Conservation (phyloP, 2,329 filamentous ascomycete genomes). For the Fusarium dimerum region DNA sequence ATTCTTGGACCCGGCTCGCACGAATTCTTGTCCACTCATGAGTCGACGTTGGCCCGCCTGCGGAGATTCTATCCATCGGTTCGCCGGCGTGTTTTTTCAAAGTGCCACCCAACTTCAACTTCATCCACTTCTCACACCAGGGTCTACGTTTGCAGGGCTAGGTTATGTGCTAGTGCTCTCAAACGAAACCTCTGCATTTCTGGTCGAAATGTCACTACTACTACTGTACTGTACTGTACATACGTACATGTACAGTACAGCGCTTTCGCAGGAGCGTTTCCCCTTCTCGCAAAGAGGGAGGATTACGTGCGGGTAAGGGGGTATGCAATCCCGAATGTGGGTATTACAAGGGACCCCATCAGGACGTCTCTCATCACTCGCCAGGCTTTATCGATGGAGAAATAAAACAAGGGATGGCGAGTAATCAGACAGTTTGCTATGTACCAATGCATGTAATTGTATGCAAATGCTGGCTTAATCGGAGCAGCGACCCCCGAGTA, state of each 20-base stretch:
- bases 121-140: slow-evolving; percentile 8
- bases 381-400: no score
- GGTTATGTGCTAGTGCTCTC: background rate
- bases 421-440: background rate
- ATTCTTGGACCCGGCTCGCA: background rate
- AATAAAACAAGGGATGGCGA: no score
- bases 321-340: background rate
- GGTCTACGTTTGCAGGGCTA: slow-evolving; percentile 5
- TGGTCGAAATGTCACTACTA: no score
- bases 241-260: background rate
- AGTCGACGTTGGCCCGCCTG: slow-evolving; percentile 12
- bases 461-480: background rate
- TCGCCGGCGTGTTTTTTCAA: slow-evolving; percentile 15
- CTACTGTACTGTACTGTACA: no score
- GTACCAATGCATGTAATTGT: background rate
- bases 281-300: background rate
- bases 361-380: background rate
- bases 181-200: background rate
- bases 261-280: background rate
- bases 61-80: slow-evolving; percentile 15
- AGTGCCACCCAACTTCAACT: slow-evolving; percentile 9
- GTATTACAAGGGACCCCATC: background rate
- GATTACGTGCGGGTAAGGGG: background rate
- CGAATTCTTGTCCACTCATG: slow-evolving; percentile 17
- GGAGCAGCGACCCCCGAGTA: slow-evolving; percentile 1